Percentiles rank a stretch among this genome's conserved stretches.
These are phyloP conservation scores for Chloromonas sp. DNA, from an alignment of 163 green algal species.

Conservation along the genomic window DNA sequence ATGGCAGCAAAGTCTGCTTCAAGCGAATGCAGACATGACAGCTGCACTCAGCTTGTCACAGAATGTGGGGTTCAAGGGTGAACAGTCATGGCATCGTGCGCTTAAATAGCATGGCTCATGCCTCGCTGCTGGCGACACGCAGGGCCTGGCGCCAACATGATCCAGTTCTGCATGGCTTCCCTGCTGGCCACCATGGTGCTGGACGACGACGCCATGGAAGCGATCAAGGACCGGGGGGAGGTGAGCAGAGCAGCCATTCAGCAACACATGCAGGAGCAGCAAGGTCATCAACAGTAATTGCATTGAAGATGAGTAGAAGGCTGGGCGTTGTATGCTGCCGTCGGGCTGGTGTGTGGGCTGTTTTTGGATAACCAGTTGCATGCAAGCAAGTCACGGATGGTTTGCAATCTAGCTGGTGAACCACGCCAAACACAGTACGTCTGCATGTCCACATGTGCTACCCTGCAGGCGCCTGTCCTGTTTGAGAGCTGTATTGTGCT, in stretches of 20 bases:
- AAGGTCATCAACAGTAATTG: background rate
- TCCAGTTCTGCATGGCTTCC: conserved; percentile 63
- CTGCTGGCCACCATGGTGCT: conserved; percentile 66
- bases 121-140: background rate
- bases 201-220: conserved; percentile 61
- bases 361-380: no score
- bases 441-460: no score
- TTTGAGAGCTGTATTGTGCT: conserved; percentile 53
- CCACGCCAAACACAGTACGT: no score
- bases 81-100: no score
- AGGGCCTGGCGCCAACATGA: conserved; percentile 28
- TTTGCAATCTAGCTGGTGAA: no score
- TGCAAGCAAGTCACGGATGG: no score
- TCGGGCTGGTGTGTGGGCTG: no score
- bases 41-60: no score
- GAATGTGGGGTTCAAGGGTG: no score
- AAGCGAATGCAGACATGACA: no score
- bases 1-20: background rate
- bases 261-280: no score
- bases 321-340: background rate
- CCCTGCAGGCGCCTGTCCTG: conserved; percentile 30
- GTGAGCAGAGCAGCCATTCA: background rate
- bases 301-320: background rate
- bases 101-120: no score
- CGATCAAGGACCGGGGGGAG: conserved; percentile 27